Evolutionary conservation across 2,329 filamentous ascomycete genomes (phyloP).

Genomic region (Thielaviopsis populi): DNA sequence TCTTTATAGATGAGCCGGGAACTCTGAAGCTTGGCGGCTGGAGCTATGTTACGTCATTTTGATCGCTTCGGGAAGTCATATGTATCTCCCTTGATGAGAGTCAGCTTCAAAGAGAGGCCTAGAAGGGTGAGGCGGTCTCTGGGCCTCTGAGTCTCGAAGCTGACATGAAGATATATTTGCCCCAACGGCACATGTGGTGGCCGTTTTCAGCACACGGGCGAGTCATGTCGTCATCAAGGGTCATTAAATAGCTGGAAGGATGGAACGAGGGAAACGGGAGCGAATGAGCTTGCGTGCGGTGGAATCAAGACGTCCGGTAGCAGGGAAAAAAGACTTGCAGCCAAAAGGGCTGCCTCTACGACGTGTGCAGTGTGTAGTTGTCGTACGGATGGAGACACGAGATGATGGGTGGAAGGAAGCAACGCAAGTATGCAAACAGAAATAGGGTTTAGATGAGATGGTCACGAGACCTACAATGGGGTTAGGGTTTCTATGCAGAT

Average conservation of each 20-base stretch:
- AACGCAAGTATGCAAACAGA: not conserved
- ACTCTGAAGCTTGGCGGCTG: not conserved
- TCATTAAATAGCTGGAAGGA: not conserved
- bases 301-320: no score
- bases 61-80: not conserved
- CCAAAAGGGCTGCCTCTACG: no score
- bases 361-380: no score
- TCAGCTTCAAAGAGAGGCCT: not conserved
- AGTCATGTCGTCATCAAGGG: not conserved
- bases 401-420: no score
- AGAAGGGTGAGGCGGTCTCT: not conserved
- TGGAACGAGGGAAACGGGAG: not conserved
- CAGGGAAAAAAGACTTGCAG: no score
- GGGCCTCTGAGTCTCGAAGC: not conserved
- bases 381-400: no score
- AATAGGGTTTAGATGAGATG: not conserved
- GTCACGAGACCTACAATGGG: not conserved
- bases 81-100: not conserved
- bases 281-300: not conserved
- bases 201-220: not conserved
- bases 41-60: not conserved
- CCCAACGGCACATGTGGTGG: not conserved
- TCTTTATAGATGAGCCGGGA: not conserved
- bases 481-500: not conserved
- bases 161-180: constrained; percentile 1